These are phyloP conservation scores for Fusarium domesticum DNA, from an alignment of 2,329 filamentous ascomycete genomes.

Conservation along the genomic window DNA sequence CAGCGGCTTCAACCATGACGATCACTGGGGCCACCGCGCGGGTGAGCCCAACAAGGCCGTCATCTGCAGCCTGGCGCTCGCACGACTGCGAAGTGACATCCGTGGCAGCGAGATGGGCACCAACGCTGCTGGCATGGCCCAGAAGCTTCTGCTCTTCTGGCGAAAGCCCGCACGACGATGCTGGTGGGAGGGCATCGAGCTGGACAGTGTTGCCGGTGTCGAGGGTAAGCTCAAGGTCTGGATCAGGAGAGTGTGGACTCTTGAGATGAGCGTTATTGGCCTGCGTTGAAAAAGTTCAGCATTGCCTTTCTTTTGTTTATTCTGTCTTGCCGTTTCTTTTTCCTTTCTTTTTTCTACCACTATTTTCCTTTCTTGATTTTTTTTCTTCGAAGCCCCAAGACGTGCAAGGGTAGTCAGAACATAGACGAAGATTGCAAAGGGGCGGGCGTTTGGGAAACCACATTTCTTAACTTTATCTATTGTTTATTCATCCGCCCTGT, in stretches of 20 bases:
- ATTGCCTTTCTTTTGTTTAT: slow-evolving; percentile 20
- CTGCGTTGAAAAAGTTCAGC: slow-evolving; percentile 52
- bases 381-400: not conserved
- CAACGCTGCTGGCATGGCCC: slow-evolving; percentile 92
- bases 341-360: slow-evolving; percentile 11
- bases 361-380: slow-evolving; percentile 11
- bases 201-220: slow-evolving; percentile 85
- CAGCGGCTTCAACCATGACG: slow-evolving; percentile 94
- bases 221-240: slow-evolving; percentile 93
- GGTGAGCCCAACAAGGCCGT: slow-evolving; percentile 98
- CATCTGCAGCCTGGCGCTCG: slow-evolving; percentile 92
- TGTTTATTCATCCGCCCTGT: not conserved
- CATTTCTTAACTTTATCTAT: no score
- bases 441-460: not conserved
- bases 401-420: not conserved
- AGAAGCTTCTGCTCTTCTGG: slow-evolving; percentile 97
- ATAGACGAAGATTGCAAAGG: not conserved
- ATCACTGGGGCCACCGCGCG: slow-evolving; percentile 94
- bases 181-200: slow-evolving; percentile 98
- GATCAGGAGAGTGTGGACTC: slow-evolving; percentile 96
- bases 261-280: slow-evolving; percentile 96
- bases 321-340: slow-evolving; percentile 17
- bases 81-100: slow-evolving; percentile 88
- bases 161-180: slow-evolving; percentile 92
- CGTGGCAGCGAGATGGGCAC: slow-evolving; percentile 71